phyloP scores from a whole-genome alignment of 2,329 filamentous ascomycete genomes.

The Xylariaceae sp. region DNA sequence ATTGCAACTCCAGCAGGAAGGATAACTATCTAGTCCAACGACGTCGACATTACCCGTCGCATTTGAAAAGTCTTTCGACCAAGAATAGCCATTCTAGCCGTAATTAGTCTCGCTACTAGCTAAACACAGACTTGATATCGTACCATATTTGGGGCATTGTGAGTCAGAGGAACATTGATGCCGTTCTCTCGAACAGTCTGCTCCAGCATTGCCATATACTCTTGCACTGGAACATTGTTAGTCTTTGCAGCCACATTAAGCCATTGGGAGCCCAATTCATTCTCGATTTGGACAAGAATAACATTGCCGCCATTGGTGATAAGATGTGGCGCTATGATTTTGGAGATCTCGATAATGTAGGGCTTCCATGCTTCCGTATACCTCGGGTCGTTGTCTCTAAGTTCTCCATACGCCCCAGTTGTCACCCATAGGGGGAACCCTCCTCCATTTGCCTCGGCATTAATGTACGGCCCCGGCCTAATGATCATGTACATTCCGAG shows the following conservation, averaged over 20 bases:
- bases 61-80: constrained; percentile 65
- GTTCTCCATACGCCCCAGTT: constrained; percentile 61
- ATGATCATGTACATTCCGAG: constrained; percentile 61
- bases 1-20: constrained; percentile 68
- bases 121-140: too few relatives aligned
- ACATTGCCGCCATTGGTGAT: constrained; percentile 64
- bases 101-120: background rate
- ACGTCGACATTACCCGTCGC: constrained; percentile 62
- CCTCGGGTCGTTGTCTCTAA: constrained; percentile 58
- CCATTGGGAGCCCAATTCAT: constrained; percentile 57
- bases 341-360: constrained; percentile 57
- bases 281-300: constrained; percentile 63
- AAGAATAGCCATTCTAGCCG: constrained; percentile 51
- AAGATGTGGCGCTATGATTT: constrained; percentile 57
- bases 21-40: constrained; percentile 57
- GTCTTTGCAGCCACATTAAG: constrained; percentile 48
- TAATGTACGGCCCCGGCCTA: constrained; percentile 66
- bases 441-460: constrained; percentile 67
- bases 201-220: constrained; percentile 65
- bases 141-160: constrained; percentile 65
- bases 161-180: constrained; percentile 62
- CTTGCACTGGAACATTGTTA: constrained; percentile 54
- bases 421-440: constrained; percentile 68
- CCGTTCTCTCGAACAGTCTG: constrained; percentile 59
- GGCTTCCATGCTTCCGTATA: constrained; percentile 61